Evolutionary conservation across 2,329 filamentous ascomycete genomes (phyloP).

Genomic region (Xylariaceae sp.): DNA sequence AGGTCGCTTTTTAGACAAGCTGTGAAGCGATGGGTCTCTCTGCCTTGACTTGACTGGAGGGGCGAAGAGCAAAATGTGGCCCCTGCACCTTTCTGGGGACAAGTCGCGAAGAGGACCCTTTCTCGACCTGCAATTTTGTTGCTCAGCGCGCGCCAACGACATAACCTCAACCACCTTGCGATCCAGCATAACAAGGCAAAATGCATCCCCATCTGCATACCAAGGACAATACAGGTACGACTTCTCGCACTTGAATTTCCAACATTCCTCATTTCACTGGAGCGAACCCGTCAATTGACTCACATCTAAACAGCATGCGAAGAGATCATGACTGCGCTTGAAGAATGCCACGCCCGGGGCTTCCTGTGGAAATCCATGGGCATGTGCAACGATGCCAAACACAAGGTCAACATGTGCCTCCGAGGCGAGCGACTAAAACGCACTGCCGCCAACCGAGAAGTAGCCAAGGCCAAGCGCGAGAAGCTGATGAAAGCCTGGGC

Average conservation of each 20-base stretch:
- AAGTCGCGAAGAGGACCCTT: conserved; percentile 1
- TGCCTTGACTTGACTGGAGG: conserved; percentile 20
- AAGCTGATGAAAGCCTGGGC: conserved; percentile 76
- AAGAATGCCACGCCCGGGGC: conserved; percentile 89
- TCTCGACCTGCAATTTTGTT: neutral
- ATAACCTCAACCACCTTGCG: conserved; percentile 3
- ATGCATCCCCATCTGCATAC: conserved; percentile 99
- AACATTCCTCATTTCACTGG: neutral
- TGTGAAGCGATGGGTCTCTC: neutral
- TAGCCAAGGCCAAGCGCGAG: conserved; percentile 66
- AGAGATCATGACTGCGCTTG: conserved; percentile 88
- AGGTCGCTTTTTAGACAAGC: conserved; percentile 1
- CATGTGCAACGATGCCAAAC: conserved; percentile 85
- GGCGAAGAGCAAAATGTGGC: conserved; percentile 23
- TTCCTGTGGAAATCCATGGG: conserved; percentile 91
- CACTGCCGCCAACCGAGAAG: conserved; percentile 72
- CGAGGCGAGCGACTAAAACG: conserved; percentile 75
- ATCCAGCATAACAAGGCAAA: conserved; percentile 27
- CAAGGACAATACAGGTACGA: conserved; percentile 79
- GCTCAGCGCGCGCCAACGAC: conserved; percentile 3
- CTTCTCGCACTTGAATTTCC: neutral
- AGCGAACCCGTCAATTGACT: neutral
- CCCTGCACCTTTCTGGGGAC: conserved; percentile 22
- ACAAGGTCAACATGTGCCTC: conserved; percentile 80
- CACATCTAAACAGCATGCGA: conserved; percentile 68